phyloP scores from a whole-genome alignment of 352 stramenopile genomes.

The Phytophthora hibernalis region DNA sequence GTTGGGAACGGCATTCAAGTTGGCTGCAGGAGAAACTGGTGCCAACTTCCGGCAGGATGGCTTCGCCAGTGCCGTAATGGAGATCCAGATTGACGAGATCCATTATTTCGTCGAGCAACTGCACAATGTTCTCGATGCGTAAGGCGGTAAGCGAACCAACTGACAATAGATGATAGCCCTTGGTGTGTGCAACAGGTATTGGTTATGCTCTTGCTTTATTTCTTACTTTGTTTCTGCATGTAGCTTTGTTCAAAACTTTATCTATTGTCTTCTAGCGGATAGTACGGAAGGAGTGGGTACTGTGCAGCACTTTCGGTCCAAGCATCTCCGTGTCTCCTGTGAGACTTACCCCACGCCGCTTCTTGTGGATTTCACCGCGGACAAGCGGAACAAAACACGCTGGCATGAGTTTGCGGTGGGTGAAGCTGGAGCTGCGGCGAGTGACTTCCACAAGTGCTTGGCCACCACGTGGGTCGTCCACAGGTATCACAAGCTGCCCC shows the following conservation, averaged over 20 bases:
- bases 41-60: conserved; percentile 95
- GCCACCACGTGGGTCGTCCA: conserved; percentile 77
- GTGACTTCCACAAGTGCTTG: conserved; percentile 79
- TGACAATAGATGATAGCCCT: conserved; percentile 18
- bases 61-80: conserved; percentile 96
- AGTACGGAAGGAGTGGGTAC: conserved; percentile 22
- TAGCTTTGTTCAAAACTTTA: neutral
- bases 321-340: conserved; percentile 12
- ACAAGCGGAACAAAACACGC: conserved; percentile 82
- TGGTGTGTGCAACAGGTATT: neutral
- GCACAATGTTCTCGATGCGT: conserved; percentile 92
- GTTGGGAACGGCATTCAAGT: conserved; percentile 94
- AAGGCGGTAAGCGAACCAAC: conserved; percentile 33
- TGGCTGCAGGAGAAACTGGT: conserved; percentile 93
- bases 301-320: conserved; percentile 12
- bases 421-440: conserved; percentile 54
- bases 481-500: conserved; percentile 93
- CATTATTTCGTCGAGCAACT: conserved; percentile 97
- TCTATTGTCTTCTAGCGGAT: conserved; percentile 19
- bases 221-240: conserved; percentile 15
- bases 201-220: conserved; percentile 4
- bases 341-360: conserved; percentile 14
- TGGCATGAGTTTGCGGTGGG: conserved; percentile 60
- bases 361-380: conserved; percentile 34
- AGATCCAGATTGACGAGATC: conserved; percentile 95